Evolutionary conservation across 2,329 filamentous ascomycete genomes (phyloP), one percentile per base, ranked within the genome.

Genomic region (Exserohilum turcica): DNA sequence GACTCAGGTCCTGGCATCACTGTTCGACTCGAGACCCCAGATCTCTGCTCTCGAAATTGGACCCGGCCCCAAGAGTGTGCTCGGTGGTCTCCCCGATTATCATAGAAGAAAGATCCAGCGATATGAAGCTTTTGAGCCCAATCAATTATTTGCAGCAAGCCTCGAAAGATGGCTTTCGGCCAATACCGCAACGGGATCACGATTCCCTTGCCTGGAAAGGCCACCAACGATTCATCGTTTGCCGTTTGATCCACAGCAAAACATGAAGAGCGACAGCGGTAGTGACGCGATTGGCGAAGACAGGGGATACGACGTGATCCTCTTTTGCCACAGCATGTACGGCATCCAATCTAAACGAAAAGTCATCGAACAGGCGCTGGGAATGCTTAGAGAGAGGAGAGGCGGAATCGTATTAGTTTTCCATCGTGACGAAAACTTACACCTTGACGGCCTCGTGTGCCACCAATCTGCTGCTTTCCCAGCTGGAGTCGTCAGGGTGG

Each of bases 281-380:
- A 65, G 40, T 46, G 50, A 49, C 44, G 18, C 64, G 48, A 40
- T 40, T 28, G 15, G 16, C n/a, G 38, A 6, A 16, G 24, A 29
- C n/a, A 18, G 24, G 38, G 78, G 73, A 53, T 87, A 79, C 61
- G 79, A 87, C 57, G 10, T 86, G 35, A 66, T 87, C 15, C 63
- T 88, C 4, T 85, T 87, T 69, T 87, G 84, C 59, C 84, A 87
- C 65, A 86, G 85, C 72, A 80, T 87, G 79, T 86, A 87, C 58
- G 83, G 82, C 54, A 82, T 87, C 79, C 75, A 74, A 0, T 75
- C 76, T 2, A 81, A 83, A 58, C 61, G 56, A n/a, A 64, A 12
- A 1, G 78, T 76, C 53, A 78, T 87, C 56, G 65, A 79, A 64
- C 60, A 54, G 15, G 78, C 81, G 2, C 64, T 87, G 6, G 59